Evolutionary conservation across 1,284 basidiomycete genomes (phyloP).

Genomic region (Ceratobasidium sp.): DNA sequence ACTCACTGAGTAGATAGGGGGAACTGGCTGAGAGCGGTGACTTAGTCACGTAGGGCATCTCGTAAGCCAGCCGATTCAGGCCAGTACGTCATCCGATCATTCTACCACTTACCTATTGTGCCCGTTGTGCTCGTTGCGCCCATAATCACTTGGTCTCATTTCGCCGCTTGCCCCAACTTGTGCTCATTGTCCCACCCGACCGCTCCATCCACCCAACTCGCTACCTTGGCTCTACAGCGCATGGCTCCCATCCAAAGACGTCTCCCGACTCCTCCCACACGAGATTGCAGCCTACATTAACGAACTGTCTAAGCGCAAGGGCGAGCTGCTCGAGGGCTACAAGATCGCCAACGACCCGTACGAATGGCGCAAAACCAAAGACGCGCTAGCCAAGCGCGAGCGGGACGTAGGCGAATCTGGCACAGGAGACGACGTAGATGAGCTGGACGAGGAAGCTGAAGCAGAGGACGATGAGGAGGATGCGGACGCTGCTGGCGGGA

Average conservation of each 20-base stretch:
- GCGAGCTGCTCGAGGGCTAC: slow-evolving; percentile 83
- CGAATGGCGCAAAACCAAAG: slow-evolving; percentile 72
- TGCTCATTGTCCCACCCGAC: slow-evolving; percentile 25
- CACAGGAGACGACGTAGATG: slow-evolving; percentile 73
- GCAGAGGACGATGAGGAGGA: slow-evolving; percentile 67
- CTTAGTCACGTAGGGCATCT: too few species aligned
- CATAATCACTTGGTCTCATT: too few species aligned
- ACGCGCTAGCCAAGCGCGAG: slow-evolving; percentile 52
- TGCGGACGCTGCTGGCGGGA: slow-evolving; percentile 56
- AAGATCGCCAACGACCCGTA: slow-evolving; percentile 82
- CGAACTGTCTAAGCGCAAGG: slow-evolving; percentile 77
- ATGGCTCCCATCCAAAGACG: slow-evolving; percentile 86
- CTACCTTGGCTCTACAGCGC: slow-evolving; percentile 62
- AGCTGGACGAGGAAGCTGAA: slow-evolving; percentile 68
- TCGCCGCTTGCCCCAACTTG: not conserved
- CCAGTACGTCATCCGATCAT: too few species aligned
- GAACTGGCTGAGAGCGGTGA: too few species aligned
- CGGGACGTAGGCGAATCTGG: slow-evolving; percentile 63
- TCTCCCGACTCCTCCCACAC: slow-evolving; percentile 78
- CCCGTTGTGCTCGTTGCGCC: too few species aligned
- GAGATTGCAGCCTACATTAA: slow-evolving; percentile 87
- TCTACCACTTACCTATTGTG: too few species aligned
- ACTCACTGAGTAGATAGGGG: too few species aligned
- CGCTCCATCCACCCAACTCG: slow-evolving; percentile 41
- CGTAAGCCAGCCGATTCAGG: too few species aligned